Conservation (phyloP, 768 basidiomycete genomes). For the Xanthoconium stramineum region DNA sequence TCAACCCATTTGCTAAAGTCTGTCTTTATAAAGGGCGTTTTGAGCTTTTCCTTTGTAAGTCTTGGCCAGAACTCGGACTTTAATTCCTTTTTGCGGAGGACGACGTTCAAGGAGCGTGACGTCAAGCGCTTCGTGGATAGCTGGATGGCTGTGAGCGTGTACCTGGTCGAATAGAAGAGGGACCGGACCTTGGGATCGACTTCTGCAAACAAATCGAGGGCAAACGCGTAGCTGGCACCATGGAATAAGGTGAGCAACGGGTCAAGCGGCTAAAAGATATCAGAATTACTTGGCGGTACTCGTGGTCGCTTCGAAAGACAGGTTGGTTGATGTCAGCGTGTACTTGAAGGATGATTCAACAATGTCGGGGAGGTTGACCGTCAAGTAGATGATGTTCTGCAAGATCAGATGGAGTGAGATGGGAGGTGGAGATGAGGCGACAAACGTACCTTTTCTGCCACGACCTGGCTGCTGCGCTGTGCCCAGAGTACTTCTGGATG, state of each 20-base stretch:
- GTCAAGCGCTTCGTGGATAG: slow-evolving; percentile 49
- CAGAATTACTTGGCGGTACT: slow-evolving; percentile 42
- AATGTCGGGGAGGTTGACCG: slow-evolving; percentile 81
- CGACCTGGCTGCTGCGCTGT: slow-evolving; percentile 73
- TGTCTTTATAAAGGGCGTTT: slow-evolving; percentile 83
- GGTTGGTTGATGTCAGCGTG: slow-evolving; percentile 49
- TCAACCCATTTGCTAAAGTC: slow-evolving; percentile 96
- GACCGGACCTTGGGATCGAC: slow-evolving; percentile 66
- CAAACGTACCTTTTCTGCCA: slow-evolving; percentile 59
- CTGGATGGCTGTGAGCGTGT: slow-evolving; percentile 11
- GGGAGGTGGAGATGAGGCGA: neutral
- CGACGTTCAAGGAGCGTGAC: slow-evolving; percentile 62
- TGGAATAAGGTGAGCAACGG: slow-evolving; percentile 6
- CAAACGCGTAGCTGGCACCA: slow-evolving; percentile 61
- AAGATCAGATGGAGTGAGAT: neutral
- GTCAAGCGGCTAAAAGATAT: neutral
- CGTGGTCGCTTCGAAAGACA: slow-evolving; percentile 69
- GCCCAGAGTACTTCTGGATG: slow-evolving; percentile 96
- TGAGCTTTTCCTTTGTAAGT: slow-evolving; percentile 84
- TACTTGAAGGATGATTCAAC: slow-evolving; percentile 54
- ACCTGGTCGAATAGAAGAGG: neutral
- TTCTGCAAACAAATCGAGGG: slow-evolving; percentile 71
- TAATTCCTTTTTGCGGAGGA: slow-evolving; percentile 78
- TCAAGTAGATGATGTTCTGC: slow-evolving; percentile 85
- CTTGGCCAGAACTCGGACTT: slow-evolving; percentile 88